These are phyloP conservation scores for Diutina siamensis DNA, from an alignment of 1,139 yeast genomes.

Conservation along the genomic window DNA sequence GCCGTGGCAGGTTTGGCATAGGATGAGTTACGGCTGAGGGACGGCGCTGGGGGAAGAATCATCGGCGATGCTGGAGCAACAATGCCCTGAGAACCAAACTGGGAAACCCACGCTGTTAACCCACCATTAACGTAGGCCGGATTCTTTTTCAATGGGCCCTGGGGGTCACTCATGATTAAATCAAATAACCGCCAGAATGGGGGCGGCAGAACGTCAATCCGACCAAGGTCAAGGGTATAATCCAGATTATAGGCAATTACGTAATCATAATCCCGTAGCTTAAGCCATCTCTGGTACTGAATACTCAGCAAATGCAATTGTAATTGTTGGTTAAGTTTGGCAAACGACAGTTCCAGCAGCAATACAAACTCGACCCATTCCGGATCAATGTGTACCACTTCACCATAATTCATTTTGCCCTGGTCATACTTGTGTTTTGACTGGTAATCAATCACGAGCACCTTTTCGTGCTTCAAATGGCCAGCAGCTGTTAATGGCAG, in stretches of 20 bases:
- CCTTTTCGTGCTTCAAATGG: slow-evolving; percentile 24
- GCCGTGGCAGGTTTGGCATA: not conserved
- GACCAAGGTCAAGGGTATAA: slow-evolving; percentile 1
- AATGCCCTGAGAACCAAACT: not conserved
- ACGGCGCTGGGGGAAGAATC: not conserved
- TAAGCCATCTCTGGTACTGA: slow-evolving; percentile 40
- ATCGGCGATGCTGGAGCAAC: not conserved
- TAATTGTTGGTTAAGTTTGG: slow-evolving; percentile 48
- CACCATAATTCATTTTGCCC: slow-evolving; percentile 45
- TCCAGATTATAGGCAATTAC: slow-evolving; percentile 39
- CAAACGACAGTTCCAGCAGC: slow-evolving; percentile 27
- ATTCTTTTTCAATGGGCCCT: not conserved
- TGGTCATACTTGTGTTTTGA: slow-evolving; percentile 43
- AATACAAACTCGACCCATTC: slow-evolving; percentile 19
- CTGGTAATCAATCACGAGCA: slow-evolving; percentile 45
- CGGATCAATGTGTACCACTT: slow-evolving; percentile 67
- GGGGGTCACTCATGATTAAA: not conserved
- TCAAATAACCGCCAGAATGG: slow-evolving; percentile 3
- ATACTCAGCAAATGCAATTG: slow-evolving; percentile 39
- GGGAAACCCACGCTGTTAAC: not conserved
- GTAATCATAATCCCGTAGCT: slow-evolving; percentile 43
- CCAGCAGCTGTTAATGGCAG: slow-evolving; percentile 16
- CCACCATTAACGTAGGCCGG: not conserved
- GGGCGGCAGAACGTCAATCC: not conserved
- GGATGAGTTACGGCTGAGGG: not conserved